These are phyloP conservation scores for Fusarium pseudonygamai DNA, from an alignment of 2,329 filamentous ascomycete species.

Conservation along the genomic window DNA sequence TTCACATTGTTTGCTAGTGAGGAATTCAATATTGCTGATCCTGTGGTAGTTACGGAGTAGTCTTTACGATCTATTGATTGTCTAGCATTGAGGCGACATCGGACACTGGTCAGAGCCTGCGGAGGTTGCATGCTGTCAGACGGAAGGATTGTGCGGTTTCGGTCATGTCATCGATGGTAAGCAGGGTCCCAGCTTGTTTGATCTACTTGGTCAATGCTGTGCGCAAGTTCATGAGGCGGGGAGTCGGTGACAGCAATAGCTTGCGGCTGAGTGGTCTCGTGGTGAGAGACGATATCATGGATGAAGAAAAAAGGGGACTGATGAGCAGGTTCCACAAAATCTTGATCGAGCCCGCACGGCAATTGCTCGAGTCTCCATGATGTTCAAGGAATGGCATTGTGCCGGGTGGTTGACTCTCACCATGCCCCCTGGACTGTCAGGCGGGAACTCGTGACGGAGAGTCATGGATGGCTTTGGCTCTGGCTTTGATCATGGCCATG, in stretches of 20 bases:
- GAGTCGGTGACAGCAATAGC: conserved; percentile 28
- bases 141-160: conserved; percentile 7
- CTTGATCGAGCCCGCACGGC: conserved; percentile 6
- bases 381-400: conserved; percentile 4
- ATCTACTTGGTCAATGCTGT: conserved; percentile 31
- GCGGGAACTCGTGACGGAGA: background rate
- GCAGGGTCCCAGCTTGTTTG: conserved; percentile 16
- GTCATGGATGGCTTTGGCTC: background rate
- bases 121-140: conserved; percentile 1
- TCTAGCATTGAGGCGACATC: background rate
- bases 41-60: no score
- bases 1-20: background rate
- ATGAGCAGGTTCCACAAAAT: conserved; percentile 20
- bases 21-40: conserved; percentile 2
- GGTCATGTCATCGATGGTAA: conserved; percentile 5
- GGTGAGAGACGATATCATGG: conserved; percentile 1
- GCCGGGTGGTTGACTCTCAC: background rate
- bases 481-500: background rate
- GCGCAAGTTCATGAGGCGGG: conserved; percentile 17
- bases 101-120: background rate
- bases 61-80: background rate
- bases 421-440: background rate
- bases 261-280: conserved; percentile 32
- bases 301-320: conserved; percentile 19
- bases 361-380: conserved; percentile 7